phyloP scores from a whole-genome alignment of 164 flowering plant species.

The Houttuynia cordata region DNA sequence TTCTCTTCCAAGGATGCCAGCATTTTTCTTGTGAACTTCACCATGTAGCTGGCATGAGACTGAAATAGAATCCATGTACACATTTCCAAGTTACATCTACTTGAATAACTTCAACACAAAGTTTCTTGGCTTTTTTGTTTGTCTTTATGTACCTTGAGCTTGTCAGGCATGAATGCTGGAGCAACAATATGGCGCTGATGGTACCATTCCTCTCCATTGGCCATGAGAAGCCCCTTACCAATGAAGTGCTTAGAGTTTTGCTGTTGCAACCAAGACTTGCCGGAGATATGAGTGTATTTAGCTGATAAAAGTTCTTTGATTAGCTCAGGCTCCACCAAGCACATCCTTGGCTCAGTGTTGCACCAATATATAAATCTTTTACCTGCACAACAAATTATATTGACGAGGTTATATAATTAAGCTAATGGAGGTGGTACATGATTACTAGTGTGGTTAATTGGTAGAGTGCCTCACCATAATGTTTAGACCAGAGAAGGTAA shows the following conservation, averaged over 20 bases:
- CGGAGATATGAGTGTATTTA: conserved; percentile 49
- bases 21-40: conserved; percentile 64
- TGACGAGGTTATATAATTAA: too few relatives aligned
- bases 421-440: neutral
- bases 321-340: conserved; percentile 58
- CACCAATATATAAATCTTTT: conserved; percentile 79
- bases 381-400: conserved; percentile 25
- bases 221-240: conserved; percentile 81
- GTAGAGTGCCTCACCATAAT: conserved; percentile 37
- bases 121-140: neutral
- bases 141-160: conserved; percentile 50
- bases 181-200: conserved; percentile 83
- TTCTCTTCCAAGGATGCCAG: conserved; percentile 30
- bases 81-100: neutral
- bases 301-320: conserved; percentile 59
- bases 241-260: conserved; percentile 74
- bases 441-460: neutral
- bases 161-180: conserved; percentile 78
- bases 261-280: conserved; percentile 79
- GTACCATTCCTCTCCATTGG: conserved; percentile 81
- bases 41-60: conserved; percentile 63
- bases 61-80: neutral
- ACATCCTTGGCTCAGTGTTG: conserved; percentile 84
- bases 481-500: conserved; percentile 62
- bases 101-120: too few relatives aligned